Evolutionary conservation across 352 stramenopile species (phyloP).

Genomic region (Phytopythium chamaehyphon): DNA sequence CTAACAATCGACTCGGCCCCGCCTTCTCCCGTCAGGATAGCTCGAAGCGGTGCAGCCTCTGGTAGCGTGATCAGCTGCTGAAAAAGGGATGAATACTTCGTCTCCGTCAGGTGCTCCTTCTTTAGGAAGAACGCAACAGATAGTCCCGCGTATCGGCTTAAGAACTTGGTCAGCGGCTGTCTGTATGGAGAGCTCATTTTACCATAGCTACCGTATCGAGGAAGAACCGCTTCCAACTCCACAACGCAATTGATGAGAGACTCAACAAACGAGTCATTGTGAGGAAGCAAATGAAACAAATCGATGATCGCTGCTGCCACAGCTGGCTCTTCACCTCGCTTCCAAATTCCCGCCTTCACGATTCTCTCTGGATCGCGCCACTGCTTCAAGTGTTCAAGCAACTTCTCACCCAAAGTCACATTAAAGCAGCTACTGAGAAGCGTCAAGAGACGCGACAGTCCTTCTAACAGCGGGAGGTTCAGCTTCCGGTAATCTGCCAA

Average conservation of each 20-base stretch:
- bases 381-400: conserved; percentile 95
- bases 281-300: conserved; percentile 94
- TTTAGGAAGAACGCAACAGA: conserved; percentile 88
- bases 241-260: conserved; percentile 94
- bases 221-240: conserved; percentile 91
- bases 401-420: conserved; percentile 95
- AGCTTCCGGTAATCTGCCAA: conserved; percentile 96
- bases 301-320: conserved; percentile 95
- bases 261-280: conserved; percentile 94
- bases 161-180: conserved; percentile 88
- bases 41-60: conserved; percentile 82
- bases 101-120: conserved; percentile 70
- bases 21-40: conserved; percentile 84
- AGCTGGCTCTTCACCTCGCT: conserved; percentile 92
- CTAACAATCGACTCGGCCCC: conserved; percentile 89
- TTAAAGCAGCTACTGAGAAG: conserved; percentile 97
- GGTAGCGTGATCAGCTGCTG: conserved; percentile 91
- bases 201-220: conserved; percentile 86
- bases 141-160: conserved; percentile 90
- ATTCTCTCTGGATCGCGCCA: conserved; percentile 90
- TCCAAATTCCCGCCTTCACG: conserved; percentile 91
- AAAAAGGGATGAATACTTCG: conserved; percentile 93
- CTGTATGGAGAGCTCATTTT: conserved; percentile 92
- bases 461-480: conserved; percentile 93
- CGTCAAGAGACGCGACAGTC: conserved; percentile 90